These are phyloP conservation scores for Lactifluus rugatus DNA, from an alignment of 768 basidiomycete genomes.

Conservation along the genomic window DNA sequence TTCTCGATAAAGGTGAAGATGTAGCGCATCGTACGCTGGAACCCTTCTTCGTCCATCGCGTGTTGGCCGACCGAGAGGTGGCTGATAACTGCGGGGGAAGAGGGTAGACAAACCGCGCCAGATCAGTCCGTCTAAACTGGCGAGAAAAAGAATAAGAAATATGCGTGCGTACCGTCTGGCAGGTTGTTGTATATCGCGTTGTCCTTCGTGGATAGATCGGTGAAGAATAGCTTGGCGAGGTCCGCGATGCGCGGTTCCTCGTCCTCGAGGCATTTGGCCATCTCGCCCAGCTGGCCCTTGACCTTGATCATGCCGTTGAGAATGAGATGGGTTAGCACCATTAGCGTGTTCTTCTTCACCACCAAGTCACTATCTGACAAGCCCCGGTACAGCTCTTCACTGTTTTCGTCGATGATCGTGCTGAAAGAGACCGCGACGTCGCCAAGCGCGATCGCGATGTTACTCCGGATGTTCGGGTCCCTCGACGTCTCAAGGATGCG, in stretches of 20 bases:
- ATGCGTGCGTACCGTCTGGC: slow-evolving; percentile 79
- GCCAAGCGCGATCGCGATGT: slow-evolving; percentile 95
- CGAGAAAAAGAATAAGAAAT: not conserved
- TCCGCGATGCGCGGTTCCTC: slow-evolving; percentile 79
- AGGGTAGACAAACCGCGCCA: too few species aligned
- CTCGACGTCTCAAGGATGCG: slow-evolving; percentile 87
- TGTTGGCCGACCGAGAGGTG: slow-evolving; percentile 86
- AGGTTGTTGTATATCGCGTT: slow-evolving; percentile 99
- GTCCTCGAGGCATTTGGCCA: slow-evolving; percentile 99
- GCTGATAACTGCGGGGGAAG: slow-evolving; percentile 61
- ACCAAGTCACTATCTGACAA: slow-evolving; percentile 76
- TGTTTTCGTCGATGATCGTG: slow-evolving; percentile 94
- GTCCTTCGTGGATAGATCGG: slow-evolving; percentile 90
- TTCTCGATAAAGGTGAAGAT: slow-evolving; percentile 98
- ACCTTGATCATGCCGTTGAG: slow-evolving; percentile 99
- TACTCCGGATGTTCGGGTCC: slow-evolving; percentile 85
- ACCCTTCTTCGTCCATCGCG: slow-evolving; percentile 85
- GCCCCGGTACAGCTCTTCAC: slow-evolving; percentile 89
- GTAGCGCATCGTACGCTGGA: slow-evolving; percentile 88
- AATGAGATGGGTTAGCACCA: slow-evolving; percentile 96
- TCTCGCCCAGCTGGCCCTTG: slow-evolving; percentile 97
- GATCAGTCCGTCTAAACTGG: not conserved
- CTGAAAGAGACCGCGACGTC: slow-evolving; percentile 99
- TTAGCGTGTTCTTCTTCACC: slow-evolving; percentile 98
- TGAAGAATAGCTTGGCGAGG: slow-evolving; percentile 97